phyloP scores from a whole-genome alignment of 192 early-diverging fungal species.

The Coemansia sp. region DNA sequence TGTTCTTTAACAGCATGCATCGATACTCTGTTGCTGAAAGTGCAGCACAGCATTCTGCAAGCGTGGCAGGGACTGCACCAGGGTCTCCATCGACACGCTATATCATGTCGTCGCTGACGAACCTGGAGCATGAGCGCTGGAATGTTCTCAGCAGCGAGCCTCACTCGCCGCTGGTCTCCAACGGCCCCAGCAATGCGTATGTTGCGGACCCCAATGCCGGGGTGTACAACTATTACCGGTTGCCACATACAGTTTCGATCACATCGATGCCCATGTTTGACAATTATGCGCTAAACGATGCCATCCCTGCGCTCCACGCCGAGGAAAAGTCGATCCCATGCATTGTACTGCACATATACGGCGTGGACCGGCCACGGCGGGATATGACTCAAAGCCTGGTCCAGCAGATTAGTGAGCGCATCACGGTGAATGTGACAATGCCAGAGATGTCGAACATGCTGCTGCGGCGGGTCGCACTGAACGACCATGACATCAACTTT shows the following conservation, averaged over 20 bases:
- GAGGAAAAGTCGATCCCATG: constrained; percentile 37
- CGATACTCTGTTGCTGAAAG: constrained; percentile 20
- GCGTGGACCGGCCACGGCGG: constrained; percentile 40
- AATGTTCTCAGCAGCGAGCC: constrained; percentile 9
- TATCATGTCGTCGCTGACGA: constrained; percentile 30
- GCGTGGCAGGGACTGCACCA: constrained; percentile 15
- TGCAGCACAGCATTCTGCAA: not conserved
- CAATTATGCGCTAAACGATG: constrained; percentile 8
- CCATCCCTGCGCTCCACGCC: constrained; percentile 1
- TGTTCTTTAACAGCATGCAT: constrained; percentile 10
- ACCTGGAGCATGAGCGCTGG: constrained; percentile 21
- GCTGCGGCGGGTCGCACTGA: constrained; percentile 38
- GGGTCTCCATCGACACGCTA: constrained; percentile 31
- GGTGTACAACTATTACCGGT: not conserved
- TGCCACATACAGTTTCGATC: constrained; percentile 19
- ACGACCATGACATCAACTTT: constrained; percentile 49
- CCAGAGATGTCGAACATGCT: constrained; percentile 49
- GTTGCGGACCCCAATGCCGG: not conserved
- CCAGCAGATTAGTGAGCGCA: constrained; percentile 47
- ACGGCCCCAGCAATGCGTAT: not conserved
- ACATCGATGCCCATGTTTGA: constrained; percentile 21
- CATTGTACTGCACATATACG: constrained; percentile 37
- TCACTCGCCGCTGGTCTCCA: constrained; percentile 2
- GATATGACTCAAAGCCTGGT: constrained; percentile 44
- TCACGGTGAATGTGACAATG: constrained; percentile 43